These are phyloP conservation scores for Zygoascus tannicola DNA, from an alignment of 805 yeast species.

Conservation along the genomic window DNA sequence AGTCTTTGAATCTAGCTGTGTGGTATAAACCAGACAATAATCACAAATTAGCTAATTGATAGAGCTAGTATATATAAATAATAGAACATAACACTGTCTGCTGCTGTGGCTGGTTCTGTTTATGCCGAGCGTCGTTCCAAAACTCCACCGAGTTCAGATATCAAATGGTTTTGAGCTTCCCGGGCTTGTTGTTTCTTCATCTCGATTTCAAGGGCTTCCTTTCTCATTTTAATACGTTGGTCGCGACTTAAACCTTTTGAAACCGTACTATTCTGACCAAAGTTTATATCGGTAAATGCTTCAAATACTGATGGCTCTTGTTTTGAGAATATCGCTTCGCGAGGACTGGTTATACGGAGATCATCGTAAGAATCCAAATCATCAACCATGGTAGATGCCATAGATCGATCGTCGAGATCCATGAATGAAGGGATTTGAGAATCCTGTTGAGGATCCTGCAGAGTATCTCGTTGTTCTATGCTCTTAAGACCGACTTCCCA, in stretches of 20 bases:
- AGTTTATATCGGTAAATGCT: background rate
- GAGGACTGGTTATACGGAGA: background rate
- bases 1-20: background rate
- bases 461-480: background rate
- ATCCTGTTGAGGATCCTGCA: background rate
- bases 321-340: background rate
- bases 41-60: background rate
- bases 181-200: conserved; percentile 8
- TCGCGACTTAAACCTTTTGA: conserved; percentile 14
- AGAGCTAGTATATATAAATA: conserved; percentile 4
- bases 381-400: background rate
- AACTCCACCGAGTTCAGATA: conserved; percentile 20
- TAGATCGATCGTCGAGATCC: background rate
- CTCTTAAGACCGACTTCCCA: conserved; percentile 14
- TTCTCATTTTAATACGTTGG: conserved; percentile 18
- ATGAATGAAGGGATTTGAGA: background rate
- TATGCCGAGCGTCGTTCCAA: conserved; percentile 8
- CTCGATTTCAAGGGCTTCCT: conserved; percentile 16
- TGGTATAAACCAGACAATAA: background rate
- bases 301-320: background rate
- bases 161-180: conserved; percentile 15
- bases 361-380: background rate
- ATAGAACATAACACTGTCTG: background rate
- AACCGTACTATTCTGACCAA: background rate
- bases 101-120: background rate